Evolutionary conservation across 441 rosid species (phyloP).

Genomic region (Flueggea neowawraea): DNA sequence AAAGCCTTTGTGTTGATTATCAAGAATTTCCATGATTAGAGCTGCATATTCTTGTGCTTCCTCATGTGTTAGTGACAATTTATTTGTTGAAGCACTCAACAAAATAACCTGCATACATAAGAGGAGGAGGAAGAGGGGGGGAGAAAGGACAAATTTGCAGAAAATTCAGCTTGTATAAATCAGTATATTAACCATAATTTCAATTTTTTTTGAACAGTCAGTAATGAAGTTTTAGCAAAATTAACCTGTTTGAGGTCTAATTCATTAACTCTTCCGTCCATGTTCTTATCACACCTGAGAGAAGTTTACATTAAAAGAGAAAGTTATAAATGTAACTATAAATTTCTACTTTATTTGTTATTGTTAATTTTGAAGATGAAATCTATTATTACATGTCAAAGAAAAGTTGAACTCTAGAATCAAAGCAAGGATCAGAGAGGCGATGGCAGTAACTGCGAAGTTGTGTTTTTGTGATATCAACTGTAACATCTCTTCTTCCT

Average conservation of each 20-base stretch:
- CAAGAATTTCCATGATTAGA: slow-evolving; percentile 34
- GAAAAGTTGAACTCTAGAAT: slow-evolving; percentile 32
- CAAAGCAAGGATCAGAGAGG: slow-evolving; percentile 29
- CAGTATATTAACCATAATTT: neutral
- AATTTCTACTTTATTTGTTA: neutral
- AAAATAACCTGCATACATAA: slow-evolving; percentile 22
- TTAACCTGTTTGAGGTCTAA: slow-evolving; percentile 43
- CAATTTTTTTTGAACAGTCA: neutral
- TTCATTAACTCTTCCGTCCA: slow-evolving; percentile 36
- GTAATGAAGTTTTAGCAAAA: neutral
- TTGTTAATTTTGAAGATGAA: no score
- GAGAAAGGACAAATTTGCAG: neutral
- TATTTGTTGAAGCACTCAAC: slow-evolving; percentile 33
- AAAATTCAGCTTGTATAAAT: neutral
- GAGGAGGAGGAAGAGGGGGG: no score
- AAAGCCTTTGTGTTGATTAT: slow-evolving; percentile 19
- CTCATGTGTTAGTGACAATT: slow-evolving; percentile 30
- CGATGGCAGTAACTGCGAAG: slow-evolving; percentile 32
- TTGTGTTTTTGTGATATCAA: slow-evolving; percentile 31
- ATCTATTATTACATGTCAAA: slow-evolving; percentile 38
- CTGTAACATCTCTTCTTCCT: slow-evolving; percentile 25
- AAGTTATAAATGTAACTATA: neutral
- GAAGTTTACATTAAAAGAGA: neutral
- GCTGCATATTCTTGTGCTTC: slow-evolving; percentile 35
- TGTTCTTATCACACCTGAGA: slow-evolving; percentile 36